phyloP scores from a whole-genome alignment of 352 stramenopile genomes.

The Pythium guiyangense region DNA sequence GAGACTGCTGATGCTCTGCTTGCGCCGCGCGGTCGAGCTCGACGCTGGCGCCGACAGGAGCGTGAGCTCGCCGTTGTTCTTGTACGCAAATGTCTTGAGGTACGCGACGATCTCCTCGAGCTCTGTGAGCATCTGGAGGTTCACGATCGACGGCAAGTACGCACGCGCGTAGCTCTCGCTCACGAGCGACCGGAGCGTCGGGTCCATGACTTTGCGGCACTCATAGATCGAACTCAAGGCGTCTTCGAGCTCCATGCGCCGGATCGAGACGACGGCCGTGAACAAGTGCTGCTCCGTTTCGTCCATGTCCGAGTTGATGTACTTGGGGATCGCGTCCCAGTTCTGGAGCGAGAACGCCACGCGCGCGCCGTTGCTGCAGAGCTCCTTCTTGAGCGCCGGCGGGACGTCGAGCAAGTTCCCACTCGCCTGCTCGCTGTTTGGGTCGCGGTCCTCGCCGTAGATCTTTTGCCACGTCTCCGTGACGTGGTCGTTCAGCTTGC shows the following conservation, averaged over 20 bases:
- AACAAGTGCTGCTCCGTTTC: constrained; percentile 82
- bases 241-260: constrained; percentile 90
- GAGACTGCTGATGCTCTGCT: constrained; percentile 76
- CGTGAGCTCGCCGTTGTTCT: constrained; percentile 77
- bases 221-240: constrained; percentile 91
- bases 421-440: constrained; percentile 27
- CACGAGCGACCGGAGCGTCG: constrained; percentile 95
- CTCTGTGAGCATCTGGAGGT: constrained; percentile 97
- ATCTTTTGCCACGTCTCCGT: constrained; percentile 84
- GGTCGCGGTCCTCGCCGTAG: constrained; percentile 55
- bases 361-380: constrained; percentile 76
- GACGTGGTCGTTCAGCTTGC: constrained; percentile 93
- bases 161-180: constrained; percentile 96
- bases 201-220: constrained; percentile 94
- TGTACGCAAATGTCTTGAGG: constrained; percentile 70
- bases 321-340: constrained; percentile 81
- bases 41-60: constrained; percentile 45
- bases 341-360: constrained; percentile 84
- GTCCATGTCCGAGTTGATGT: constrained; percentile 88
- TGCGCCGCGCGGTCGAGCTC: constrained; percentile 33
- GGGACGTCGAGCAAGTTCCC: constrained; percentile 69
- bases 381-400: constrained; percentile 77
- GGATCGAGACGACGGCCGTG: constrained; percentile 92
- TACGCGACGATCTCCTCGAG: constrained; percentile 90
- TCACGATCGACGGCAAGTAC: constrained; percentile 96